Percentiles rank a stretch among this genome's conserved stretches.
These are phyloP conservation scores for Dillenia suffruticosa DNA, from an alignment of 164 flowering plant genomes.

Conservation along the genomic window DNA sequence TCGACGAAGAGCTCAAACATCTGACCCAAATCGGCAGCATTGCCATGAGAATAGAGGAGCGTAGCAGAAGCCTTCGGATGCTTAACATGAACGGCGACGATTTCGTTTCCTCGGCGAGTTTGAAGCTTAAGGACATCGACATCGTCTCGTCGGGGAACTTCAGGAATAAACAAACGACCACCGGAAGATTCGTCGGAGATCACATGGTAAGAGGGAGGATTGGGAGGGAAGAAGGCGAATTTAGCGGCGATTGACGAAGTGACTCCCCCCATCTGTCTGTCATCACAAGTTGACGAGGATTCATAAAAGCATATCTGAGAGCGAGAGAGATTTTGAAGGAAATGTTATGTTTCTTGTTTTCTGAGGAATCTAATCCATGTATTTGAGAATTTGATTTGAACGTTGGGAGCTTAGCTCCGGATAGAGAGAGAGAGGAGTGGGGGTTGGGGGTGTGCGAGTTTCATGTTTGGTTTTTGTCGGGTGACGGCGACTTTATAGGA, in stretches of 20 bases:
- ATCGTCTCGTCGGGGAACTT: conserved; percentile 47
- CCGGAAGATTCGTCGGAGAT: conserved; percentile 29
- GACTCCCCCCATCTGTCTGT: conserved; percentile 46
- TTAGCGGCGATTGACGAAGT: conserved; percentile 82
- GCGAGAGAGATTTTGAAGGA: too few species aligned
- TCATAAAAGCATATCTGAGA: conserved; percentile 7
- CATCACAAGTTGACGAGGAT: conserved; percentile 9
- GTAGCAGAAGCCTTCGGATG: conserved; percentile 64
- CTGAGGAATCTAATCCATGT: too few species aligned
- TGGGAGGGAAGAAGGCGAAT: conserved; percentile 88
- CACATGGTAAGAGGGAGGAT: conserved; percentile 70
- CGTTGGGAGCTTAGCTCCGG: too few species aligned
- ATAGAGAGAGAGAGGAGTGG: too few species aligned
- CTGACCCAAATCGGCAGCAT: conserved; percentile 91
- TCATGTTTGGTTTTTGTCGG: too few species aligned
- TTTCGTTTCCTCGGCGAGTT: conserved; percentile 64
- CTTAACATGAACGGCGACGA: conserved; percentile 60
- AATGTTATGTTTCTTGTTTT: too few species aligned
- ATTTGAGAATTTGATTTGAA: too few species aligned
- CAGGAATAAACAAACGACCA: conserved; percentile 40
- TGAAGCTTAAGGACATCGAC: conserved; percentile 65
- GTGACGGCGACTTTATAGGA: too few species aligned
- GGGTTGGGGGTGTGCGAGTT: too few species aligned
- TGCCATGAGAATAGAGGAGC: conserved; percentile 84
- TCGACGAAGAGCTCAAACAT: conserved; percentile 78